phyloP scores from a whole-genome alignment of 129 eudicot species.

The Flaveria sonorensis region DNA sequence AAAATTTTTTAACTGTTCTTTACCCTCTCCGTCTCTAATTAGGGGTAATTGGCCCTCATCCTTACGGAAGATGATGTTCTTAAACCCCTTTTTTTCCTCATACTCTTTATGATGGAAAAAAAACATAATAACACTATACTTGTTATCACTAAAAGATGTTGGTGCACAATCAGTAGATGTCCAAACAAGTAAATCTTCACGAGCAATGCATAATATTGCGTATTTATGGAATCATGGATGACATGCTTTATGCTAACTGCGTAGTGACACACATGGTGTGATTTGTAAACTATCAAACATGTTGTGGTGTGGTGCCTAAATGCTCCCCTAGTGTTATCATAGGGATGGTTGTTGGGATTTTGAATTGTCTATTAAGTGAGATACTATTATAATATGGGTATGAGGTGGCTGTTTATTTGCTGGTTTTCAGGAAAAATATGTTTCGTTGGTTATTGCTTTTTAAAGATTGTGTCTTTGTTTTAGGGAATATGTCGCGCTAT shows the following conservation, averaged over 20 bases:
- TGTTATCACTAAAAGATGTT: background rate
- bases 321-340: background rate
- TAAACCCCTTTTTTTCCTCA: background rate
- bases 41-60: background rate
- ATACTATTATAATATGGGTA: background rate
- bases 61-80: background rate
- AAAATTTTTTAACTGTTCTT: background rate
- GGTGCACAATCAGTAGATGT: background rate
- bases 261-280: background rate
- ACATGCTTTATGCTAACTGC: conserved; percentile 23
- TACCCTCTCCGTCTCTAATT: background rate
- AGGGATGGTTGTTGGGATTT: background rate
- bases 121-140: background rate
- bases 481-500: conserved; percentile 69
- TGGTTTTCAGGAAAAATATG: background rate
- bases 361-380: background rate
- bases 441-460: conserved; percentile 2
- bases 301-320: background rate
- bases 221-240: conserved; percentile 2
- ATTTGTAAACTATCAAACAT: background rate
- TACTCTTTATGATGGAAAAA: conserved; percentile 1
- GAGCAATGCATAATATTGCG: background rate
- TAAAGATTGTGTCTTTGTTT: background rate
- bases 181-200: conserved; percentile 4
- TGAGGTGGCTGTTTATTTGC: conserved; percentile 6